Conservation (phyloP, 164 flowering plant genomes). For the Nymphaea colorata region DNA sequence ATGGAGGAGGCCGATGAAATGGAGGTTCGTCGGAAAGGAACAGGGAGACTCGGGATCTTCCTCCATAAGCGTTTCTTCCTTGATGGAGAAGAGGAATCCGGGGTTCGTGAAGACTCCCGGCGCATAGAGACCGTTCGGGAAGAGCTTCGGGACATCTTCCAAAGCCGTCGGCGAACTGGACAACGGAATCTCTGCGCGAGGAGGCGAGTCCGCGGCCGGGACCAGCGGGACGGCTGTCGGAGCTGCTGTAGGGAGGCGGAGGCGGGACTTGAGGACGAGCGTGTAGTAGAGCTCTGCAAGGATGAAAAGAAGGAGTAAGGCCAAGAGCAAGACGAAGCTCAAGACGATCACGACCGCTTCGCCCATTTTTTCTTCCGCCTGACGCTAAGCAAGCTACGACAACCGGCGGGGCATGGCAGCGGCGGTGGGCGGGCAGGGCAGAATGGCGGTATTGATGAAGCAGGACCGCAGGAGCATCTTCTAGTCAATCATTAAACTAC, state of each 20-base stretch:
- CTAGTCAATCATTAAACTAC: too few species aligned
- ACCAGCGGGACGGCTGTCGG: background rate
- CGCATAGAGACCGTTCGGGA: background rate
- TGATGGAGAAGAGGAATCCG: background rate
- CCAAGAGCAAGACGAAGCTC: background rate
- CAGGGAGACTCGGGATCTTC: background rate
- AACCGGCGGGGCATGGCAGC: background rate
- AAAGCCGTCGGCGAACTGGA: background rate
- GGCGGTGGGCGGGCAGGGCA: background rate
- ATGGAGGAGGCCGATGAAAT: background rate
- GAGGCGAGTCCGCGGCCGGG: background rate
- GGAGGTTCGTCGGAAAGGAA: background rate
- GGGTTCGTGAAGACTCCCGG: background rate
- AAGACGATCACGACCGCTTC: background rate
- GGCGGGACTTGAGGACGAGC: background rate
- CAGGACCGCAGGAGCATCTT: background rate
- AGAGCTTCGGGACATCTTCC: background rate
- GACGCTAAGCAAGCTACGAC: too few species aligned
- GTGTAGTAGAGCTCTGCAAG: background rate
- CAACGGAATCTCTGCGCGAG: background rate
- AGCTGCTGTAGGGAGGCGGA: background rate
- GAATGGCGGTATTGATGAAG: background rate
- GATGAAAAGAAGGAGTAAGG: background rate
- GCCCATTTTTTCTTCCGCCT: background rate
- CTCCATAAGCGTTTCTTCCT: background rate